These are phyloP conservation scores for Penicillium verrucosum DNA, from an alignment of 2,329 filamentous ascomycete genomes.

Conservation along the genomic window DNA sequence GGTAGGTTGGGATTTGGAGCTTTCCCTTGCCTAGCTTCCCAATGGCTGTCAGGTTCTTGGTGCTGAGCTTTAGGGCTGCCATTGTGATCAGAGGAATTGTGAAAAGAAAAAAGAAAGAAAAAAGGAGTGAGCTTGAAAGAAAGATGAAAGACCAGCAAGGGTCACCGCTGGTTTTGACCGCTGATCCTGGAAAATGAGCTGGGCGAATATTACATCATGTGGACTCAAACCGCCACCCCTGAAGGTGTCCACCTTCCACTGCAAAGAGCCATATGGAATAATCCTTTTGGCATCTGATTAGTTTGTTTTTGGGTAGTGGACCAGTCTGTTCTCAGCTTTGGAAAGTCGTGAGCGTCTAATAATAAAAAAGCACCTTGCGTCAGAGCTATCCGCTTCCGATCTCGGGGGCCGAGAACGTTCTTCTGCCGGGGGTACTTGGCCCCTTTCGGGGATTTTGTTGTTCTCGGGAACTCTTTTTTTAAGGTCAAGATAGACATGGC, in stretches of 20 bases:
- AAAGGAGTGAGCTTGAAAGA: neutral
- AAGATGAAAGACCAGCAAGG: constrained; percentile 2
- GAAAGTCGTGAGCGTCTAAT: neutral
- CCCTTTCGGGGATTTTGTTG: neutral
- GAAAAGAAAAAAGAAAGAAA: constrained; percentile 13
- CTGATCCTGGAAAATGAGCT: constrained; percentile 2
- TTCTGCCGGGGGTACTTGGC: neutral
- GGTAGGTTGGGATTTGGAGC: constrained; percentile 45
- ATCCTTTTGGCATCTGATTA: neutral
- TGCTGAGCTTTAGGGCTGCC: constrained; percentile 41
- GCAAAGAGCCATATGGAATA: neutral
- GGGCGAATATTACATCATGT: constrained; percentile 14
- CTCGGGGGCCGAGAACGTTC: constrained; percentile 3
- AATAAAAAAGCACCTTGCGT: neutral
- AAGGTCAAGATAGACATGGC: neutral
- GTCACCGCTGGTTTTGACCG: constrained; percentile 22
- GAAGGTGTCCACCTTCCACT: neutral
- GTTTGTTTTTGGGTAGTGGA: neutral
- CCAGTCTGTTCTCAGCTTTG: neutral
- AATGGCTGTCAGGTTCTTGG: constrained; percentile 40
- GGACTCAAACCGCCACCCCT: constrained; percentile 1
- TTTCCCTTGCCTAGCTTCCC: constrained; percentile 17
- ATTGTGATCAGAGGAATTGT: constrained; percentile 23
- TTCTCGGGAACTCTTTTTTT: neutral
- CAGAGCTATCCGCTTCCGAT: constrained; percentile 1